Percentiles rank a stretch among this genome's conserved stretches.
phyloP scores from a whole-genome alignment of 805 yeast genomes.

The Yamadazyma olivae region DNA sequence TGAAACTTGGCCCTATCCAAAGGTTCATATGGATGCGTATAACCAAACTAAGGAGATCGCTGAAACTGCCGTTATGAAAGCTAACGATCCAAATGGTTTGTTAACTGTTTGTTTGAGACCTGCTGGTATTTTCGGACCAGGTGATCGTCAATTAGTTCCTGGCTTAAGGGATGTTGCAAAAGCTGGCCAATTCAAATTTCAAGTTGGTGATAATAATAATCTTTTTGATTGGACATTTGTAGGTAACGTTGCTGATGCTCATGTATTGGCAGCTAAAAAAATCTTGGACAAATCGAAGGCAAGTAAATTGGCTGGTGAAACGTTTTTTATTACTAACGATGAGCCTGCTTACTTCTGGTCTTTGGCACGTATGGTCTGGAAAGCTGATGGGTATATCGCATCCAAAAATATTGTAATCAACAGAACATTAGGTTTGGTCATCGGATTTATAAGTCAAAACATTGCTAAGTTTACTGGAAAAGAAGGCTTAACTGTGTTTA shows the following conservation, averaged over 20 bases:
- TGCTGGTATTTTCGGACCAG: slow-evolving; percentile 98
- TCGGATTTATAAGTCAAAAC: slow-evolving; percentile 79
- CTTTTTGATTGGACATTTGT: slow-evolving; percentile 96
- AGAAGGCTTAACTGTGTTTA: slow-evolving; percentile 92
- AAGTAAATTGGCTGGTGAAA: slow-evolving; percentile 69
- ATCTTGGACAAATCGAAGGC: slow-evolving; percentile 48
- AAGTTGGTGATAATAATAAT: slow-evolving; percentile 91
- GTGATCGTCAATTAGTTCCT: slow-evolving; percentile 95
- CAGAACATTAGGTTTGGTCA: slow-evolving; percentile 72
- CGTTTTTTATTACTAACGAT: slow-evolving; percentile 89
- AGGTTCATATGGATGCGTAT: slow-evolving; percentile 91
- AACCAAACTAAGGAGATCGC: slow-evolving; percentile 93
- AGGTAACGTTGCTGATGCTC: slow-evolving; percentile 98
- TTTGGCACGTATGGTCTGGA: slow-evolving; percentile 94
- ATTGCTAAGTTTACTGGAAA: slow-evolving; percentile 69
- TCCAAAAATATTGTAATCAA: slow-evolving; percentile 63
- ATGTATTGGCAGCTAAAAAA: slow-evolving; percentile 85
- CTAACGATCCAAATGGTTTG: slow-evolving; percentile 59
- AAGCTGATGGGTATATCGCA: slow-evolving; percentile 87
- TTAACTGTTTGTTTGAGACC: slow-evolving; percentile 88
- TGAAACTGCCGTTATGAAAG: slow-evolving; percentile 73
- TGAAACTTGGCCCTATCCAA: slow-evolving; percentile 92
- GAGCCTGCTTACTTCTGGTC: slow-evolving; percentile 97
- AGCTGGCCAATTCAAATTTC: slow-evolving; percentile 85
- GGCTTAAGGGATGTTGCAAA: slow-evolving; percentile 81